phyloP scores from a whole-genome alignment of 192 early-diverging fungal species.

The Phlyctochytrium bullatum region DNA sequence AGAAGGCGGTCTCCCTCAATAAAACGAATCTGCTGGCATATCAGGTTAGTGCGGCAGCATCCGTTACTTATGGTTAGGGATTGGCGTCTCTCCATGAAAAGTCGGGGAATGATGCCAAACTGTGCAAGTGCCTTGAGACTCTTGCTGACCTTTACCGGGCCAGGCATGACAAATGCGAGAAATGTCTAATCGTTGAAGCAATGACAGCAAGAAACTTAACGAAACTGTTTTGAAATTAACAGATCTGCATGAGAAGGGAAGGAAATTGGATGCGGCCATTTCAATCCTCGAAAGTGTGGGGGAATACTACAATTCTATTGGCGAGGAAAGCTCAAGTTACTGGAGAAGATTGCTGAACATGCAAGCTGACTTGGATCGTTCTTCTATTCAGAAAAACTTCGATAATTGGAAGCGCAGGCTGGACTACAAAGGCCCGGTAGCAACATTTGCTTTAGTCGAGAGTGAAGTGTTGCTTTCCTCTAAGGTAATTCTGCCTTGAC shows the following conservation, averaged over 20 bases:
- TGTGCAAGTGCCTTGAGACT: slow-evolving; percentile 21
- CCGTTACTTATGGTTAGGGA: slow-evolving; percentile 14
- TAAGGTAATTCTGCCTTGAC: too few relatives aligned
- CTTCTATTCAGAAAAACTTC: background rate
- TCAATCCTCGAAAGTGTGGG: background rate
- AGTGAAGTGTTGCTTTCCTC: too few relatives aligned
- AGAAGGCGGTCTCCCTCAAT: slow-evolving; percentile 23
- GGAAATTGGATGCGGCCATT: background rate
- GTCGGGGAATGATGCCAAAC: slow-evolving; percentile 17
- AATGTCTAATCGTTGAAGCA: background rate
- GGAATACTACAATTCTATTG: too few relatives aligned
- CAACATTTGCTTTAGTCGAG: too few relatives aligned
- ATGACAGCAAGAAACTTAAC: background rate
- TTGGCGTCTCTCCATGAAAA: slow-evolving; percentile 34
- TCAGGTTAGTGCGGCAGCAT: slow-evolving; percentile 24
- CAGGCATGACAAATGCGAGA: background rate
- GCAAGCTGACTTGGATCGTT: background rate
- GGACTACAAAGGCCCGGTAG: background rate
- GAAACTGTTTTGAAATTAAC: background rate
- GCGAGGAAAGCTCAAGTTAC: background rate
- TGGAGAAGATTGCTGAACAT: background rate
- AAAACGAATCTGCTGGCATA: slow-evolving; percentile 32
- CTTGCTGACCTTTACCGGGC: background rate
- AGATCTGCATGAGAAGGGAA: background rate
- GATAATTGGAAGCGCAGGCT: background rate